These are phyloP conservation scores for Oryza nivara DNA, from an alignment of 176 grass and related monocot species.

Conservation along the genomic window DNA sequence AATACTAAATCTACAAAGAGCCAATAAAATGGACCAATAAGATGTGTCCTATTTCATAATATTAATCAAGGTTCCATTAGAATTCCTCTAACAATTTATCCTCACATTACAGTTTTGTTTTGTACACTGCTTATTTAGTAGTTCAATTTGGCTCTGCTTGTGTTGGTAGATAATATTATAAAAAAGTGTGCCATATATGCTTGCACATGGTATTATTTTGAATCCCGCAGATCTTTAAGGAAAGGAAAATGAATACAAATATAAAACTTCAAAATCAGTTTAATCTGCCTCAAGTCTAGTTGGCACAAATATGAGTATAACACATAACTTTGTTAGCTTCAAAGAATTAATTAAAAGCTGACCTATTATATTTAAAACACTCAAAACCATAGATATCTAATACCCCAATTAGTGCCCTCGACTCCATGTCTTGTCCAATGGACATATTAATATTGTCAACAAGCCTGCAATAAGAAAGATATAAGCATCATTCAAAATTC, in stretches of 20 bases:
- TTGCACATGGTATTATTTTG: neutral
- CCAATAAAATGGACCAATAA: neutral
- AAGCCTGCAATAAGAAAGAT: constrained; percentile 66
- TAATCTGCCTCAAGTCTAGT: neutral
- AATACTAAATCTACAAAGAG: neutral
- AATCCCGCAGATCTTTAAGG: neutral
- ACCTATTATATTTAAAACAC: constrained; percentile 93
- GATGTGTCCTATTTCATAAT: neutral
- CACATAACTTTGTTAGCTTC: constrained; percentile 14
- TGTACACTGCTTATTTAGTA: neutral
- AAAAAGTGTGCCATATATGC: constrained; percentile 2
- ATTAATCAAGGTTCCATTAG: neutral
- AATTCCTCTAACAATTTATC: neutral
- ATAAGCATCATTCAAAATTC: constrained; percentile 23
- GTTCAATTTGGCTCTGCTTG: neutral
- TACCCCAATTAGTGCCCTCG: constrained; percentile 73
- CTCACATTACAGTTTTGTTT: neutral
- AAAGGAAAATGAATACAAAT: neutral
- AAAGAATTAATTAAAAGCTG: constrained; percentile 28
- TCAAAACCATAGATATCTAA: constrained; percentile 96
- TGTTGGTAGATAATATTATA: neutral
- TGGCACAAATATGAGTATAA: neutral
- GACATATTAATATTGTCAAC: constrained; percentile 95
- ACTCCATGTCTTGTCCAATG: constrained; percentile 73
- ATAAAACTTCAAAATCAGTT: constrained; percentile 17